Evolutionary conservation across 2,329 filamentous ascomycete genomes (phyloP).

Genomic region (Samsoniella hepiali): DNA sequence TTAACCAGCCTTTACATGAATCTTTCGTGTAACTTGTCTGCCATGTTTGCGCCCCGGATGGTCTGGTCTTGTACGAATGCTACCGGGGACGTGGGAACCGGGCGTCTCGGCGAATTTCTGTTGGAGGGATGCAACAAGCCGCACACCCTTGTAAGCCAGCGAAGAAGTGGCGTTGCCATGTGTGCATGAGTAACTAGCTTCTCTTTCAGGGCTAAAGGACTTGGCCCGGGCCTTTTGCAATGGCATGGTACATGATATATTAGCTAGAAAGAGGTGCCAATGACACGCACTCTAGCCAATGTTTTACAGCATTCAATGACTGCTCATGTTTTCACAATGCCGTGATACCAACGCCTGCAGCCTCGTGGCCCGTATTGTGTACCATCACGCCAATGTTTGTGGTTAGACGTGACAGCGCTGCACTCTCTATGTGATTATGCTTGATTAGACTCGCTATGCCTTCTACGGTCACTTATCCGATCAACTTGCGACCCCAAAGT

Average conservation of each 20-base stretch:
- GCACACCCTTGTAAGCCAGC: background rate
- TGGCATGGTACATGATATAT: background rate
- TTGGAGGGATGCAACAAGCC: background rate
- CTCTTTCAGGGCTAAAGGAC: background rate
- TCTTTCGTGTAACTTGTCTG: too few species aligned
- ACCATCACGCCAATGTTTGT: background rate
- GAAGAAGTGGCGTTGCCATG: background rate
- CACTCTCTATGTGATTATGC: background rate
- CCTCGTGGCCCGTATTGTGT: background rate
- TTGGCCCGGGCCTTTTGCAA: background rate
- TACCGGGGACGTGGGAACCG: too few species aligned
- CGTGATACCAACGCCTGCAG: background rate
- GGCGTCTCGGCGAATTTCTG: background rate
- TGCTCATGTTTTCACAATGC: background rate
- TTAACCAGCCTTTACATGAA: too few species aligned
- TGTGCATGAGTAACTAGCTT: background rate
- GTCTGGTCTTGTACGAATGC: too few species aligned
- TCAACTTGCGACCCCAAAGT: background rate
- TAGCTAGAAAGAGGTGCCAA: background rate
- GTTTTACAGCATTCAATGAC: background rate
- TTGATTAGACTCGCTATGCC: background rate
- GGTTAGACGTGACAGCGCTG: background rate
- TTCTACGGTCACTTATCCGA: too few species aligned
- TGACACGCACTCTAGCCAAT: background rate
- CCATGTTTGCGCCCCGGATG: too few species aligned